Evolutionary conservation across 768 basidiomycete genomes (phyloP).

Genomic region (Xanthoconium stramineum): DNA sequence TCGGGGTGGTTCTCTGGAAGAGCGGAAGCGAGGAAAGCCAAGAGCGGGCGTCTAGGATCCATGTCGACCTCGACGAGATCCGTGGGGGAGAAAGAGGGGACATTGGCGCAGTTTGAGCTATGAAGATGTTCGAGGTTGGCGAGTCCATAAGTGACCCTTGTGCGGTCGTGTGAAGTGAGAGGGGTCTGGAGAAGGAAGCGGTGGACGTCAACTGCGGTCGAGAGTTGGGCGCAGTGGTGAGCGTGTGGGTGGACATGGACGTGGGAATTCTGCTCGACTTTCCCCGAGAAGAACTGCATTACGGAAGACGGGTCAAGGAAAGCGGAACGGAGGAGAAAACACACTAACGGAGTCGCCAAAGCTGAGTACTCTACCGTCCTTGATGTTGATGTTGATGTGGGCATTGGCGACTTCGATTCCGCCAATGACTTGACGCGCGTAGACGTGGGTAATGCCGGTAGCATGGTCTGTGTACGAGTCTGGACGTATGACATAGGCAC

Average conservation of each 20-base stretch:
- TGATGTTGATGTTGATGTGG: conserved; percentile 91
- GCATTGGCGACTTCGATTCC: conserved; percentile 88
- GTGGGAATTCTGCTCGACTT: conserved; percentile 29
- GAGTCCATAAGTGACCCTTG: conserved; percentile 15
- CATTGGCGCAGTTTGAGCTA: conserved; percentile 55
- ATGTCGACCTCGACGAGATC: conserved; percentile 27
- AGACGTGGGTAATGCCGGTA: conserved; percentile 88
- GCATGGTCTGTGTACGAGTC: conserved; percentile 86
- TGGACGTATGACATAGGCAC: conserved; percentile 59
- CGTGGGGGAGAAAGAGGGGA: conserved; percentile 19
- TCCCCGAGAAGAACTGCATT: conserved; percentile 72
- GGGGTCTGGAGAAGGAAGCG: conserved; percentile 28
- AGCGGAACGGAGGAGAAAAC: background rate
- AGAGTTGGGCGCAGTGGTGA: conserved; percentile 49
- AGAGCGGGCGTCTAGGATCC: conserved; percentile 53
- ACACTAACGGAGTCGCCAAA: conserved; percentile 80
- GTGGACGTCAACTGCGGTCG: conserved; percentile 30
- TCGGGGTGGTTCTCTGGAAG: conserved; percentile 44
- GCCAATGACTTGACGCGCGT: conserved; percentile 79
- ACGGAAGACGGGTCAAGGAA: conserved; percentile 6
- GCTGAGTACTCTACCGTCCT: conserved; percentile 77
- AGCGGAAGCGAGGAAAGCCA: conserved; percentile 78
- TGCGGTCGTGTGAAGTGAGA: conserved; percentile 10
- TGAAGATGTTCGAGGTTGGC: conserved; percentile 43
- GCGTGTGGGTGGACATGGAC: conserved; percentile 45